Percentiles rank a stretch among this genome's conserved stretches.
These are phyloP conservation scores for Strobilomyces dryophilus DNA, from an alignment of 768 basidiomycete species.

Conservation along the genomic window DNA sequence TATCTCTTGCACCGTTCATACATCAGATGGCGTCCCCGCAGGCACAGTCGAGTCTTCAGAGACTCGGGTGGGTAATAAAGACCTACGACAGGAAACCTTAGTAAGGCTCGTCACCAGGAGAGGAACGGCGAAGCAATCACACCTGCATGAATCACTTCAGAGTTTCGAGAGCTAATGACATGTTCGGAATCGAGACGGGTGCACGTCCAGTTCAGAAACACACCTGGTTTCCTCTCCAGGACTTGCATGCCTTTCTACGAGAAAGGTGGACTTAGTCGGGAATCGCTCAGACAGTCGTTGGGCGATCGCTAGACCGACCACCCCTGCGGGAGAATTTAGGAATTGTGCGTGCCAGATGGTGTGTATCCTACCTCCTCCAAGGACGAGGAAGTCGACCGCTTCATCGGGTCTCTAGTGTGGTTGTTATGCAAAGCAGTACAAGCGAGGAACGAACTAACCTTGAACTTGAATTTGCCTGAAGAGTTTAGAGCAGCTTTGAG, in stretches of 20 bases:
- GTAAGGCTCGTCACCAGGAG: neutral
- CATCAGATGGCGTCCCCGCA: conserved; percentile 80
- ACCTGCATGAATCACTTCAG: conserved; percentile 94
- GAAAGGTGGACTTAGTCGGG: conserved; percentile 65
- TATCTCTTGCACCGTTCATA: conserved; percentile 68
- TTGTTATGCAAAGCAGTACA: neutral
- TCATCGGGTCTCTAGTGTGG: conserved; percentile 55
- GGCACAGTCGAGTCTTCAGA: conserved; percentile 80
- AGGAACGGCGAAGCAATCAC: neutral
- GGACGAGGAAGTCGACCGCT: conserved; percentile 76
- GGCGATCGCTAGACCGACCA: conserved; percentile 84
- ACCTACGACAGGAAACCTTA: conserved; percentile 38
- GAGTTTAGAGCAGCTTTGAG: conserved; percentile 61
- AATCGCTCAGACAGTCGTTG: conserved; percentile 63
- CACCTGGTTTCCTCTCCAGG: conserved; percentile 89
- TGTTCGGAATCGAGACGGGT: neutral
- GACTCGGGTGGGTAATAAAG: conserved; percentile 82
- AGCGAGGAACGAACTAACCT: conserved; percentile 36
- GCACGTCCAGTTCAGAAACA: neutral
- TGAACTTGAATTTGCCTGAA: conserved; percentile 54
- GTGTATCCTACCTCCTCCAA: conserved; percentile 82
- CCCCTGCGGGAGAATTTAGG: conserved; percentile 42
- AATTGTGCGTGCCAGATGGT: neutral
- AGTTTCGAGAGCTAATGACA: conserved; percentile 74
- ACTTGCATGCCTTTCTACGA: conserved; percentile 72